Percentiles rank a stretch among this genome's conserved stretches.
Evolutionary conservation across 129 eudicot genomes (phyloP).

Genomic region (Flaveria robusta): DNA sequence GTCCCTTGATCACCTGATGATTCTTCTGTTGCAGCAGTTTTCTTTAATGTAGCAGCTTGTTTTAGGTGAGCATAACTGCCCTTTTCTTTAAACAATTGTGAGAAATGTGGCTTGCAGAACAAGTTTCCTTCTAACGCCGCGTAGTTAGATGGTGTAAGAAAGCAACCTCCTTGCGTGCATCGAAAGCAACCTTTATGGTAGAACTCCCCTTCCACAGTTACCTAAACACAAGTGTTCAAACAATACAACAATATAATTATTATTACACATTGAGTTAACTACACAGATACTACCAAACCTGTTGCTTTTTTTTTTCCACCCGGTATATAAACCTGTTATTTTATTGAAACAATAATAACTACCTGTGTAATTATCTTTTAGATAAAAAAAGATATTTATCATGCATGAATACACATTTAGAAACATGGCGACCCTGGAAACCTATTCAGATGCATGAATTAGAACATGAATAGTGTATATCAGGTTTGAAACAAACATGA

Average conservation of each 20-base stretch:
- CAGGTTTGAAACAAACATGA: too few species aligned
- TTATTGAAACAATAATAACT: too few species aligned
- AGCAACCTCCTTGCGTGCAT: slow-evolving; percentile 80
- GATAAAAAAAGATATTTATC: too few species aligned
- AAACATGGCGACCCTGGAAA: not conserved
- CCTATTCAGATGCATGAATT: not conserved
- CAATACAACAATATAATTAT: not conserved
- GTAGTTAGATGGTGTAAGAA: slow-evolving; percentile 60
- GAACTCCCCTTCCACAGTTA: slow-evolving; percentile 76
- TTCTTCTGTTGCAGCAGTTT: slow-evolving; percentile 20
- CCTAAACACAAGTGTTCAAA: slow-evolving; percentile 31
- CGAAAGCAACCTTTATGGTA: slow-evolving; percentile 76
- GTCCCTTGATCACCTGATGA: not conserved
- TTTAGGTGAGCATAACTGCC: slow-evolving; percentile 70
- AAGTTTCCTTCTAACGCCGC: slow-evolving; percentile 83
- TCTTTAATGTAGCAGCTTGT: slow-evolving; percentile 50
- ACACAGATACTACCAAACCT: too few species aligned
- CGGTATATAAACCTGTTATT: too few species aligned
- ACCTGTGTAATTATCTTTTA: too few species aligned
- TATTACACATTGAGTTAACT: too few species aligned
- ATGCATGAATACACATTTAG: not conserved
- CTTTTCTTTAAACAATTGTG: slow-evolving; percentile 86
- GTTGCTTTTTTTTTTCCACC: too few species aligned
- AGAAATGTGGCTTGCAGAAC: slow-evolving; percentile 88
- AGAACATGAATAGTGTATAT: not conserved